These are phyloP conservation scores for Fusarium subtropicale DNA, from an alignment of 2,329 filamentous ascomycete species.

Conservation along the genomic window DNA sequence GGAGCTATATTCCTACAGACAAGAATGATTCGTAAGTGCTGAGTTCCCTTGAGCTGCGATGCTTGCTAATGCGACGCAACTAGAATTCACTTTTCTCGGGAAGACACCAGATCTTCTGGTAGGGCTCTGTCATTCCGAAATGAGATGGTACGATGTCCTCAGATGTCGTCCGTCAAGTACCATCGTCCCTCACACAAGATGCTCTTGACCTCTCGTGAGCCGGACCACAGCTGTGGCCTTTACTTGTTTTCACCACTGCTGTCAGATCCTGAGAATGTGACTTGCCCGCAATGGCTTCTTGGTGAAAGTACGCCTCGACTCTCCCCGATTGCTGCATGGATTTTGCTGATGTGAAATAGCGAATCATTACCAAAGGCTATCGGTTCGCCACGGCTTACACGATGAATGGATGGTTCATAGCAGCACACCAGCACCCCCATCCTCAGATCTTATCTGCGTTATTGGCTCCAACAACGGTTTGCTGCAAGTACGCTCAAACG, in stretches of 20 bases:
- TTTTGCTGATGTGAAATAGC: slow-evolving; percentile 39
- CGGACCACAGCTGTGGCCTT: slow-evolving; percentile 50
- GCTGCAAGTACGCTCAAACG: slow-evolving; percentile 51
- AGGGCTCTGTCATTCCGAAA: slow-evolving; percentile 40
- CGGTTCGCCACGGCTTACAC: slow-evolving; percentile 44
- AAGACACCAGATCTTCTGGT: slow-evolving; percentile 37
- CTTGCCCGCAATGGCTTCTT: slow-evolving; percentile 54
- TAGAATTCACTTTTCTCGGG: slow-evolving; percentile 39
- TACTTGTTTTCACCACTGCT: slow-evolving; percentile 55
- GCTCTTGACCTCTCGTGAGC: slow-evolving; percentile 56
- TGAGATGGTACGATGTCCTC: slow-evolving; percentile 54
- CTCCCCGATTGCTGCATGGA: neutral
- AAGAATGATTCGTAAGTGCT: slow-evolving; percentile 54
- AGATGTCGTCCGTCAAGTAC: slow-evolving; percentile 62
- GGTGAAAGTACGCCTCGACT: slow-evolving; percentile 49
- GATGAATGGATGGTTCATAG: slow-evolving; percentile 54
- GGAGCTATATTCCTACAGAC: slow-evolving; percentile 59
- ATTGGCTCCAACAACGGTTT: slow-evolving; percentile 64
- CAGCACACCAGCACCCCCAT: slow-evolving; percentile 57
- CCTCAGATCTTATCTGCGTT: slow-evolving; percentile 57
- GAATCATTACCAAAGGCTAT: slow-evolving; percentile 50
- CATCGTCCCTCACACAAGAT: slow-evolving; percentile 57
- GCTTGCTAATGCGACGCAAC: neutral
- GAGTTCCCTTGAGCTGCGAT: too few species aligned
- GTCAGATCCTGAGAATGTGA: slow-evolving; percentile 42